These are phyloP conservation scores for Paragyromitra xinjiangensis DNA, from an alignment of 495 filamentous ascomycete species.

Conservation along the genomic window DNA sequence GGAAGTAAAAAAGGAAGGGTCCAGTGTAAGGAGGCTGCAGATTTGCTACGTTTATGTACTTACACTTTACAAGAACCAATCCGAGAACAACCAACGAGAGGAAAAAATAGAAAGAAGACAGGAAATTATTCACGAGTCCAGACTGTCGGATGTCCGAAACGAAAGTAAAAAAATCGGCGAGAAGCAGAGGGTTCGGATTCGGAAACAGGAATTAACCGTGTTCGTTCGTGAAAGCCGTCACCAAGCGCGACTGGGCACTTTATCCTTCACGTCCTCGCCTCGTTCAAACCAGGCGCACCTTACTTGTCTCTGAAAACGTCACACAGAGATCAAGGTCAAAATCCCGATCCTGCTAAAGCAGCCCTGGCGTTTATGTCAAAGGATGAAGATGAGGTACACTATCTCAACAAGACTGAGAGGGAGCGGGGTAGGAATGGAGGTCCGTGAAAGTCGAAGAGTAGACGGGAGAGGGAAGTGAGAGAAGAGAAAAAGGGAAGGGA, in stretches of 20 bases:
- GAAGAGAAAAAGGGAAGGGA: not conserved
- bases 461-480: not conserved
- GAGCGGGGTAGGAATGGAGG: constrained; percentile 44
- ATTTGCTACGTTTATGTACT: constrained; percentile 54
- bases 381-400: constrained; percentile 42
- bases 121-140: constrained; percentile 45
- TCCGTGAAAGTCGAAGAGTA: constrained; percentile 14
- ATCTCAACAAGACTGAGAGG: constrained; percentile 33
- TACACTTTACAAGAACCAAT: constrained; percentile 44
- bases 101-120: constrained; percentile 17
- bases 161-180: constrained; percentile 37
- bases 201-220: constrained; percentile 47
- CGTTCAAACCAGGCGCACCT: constrained; percentile 39
- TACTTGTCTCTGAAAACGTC: constrained; percentile 50
- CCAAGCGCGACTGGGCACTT: constrained; percentile 43
- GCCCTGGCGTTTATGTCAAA: constrained; percentile 41
- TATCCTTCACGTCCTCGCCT: constrained; percentile 41
- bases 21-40: constrained; percentile 41
- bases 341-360: constrained; percentile 41
- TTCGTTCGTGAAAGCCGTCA: constrained; percentile 47
- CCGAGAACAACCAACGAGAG: constrained; percentile 32
- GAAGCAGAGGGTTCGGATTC: constrained; percentile 31
- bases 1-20: constrained; percentile 29
- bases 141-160: constrained; percentile 33
- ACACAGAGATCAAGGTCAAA: constrained; percentile 51